Conservation (phyloP, 2,329 filamentous ascomycete species). For the Aspergillus sp. region DNA sequence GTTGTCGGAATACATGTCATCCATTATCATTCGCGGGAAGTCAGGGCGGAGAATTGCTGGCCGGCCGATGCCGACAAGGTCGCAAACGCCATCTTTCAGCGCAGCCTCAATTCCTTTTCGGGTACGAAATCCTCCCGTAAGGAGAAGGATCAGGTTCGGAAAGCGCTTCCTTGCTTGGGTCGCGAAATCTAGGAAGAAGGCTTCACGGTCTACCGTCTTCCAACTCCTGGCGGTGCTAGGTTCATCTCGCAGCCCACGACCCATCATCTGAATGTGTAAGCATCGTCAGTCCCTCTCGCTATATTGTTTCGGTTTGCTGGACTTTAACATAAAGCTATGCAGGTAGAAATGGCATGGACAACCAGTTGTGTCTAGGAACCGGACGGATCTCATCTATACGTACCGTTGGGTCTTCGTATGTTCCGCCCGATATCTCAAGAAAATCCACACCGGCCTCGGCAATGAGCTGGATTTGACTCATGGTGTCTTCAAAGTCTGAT, state of each 20-base stretch:
- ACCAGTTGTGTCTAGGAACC: neutral
- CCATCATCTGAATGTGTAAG: conserved; percentile 19
- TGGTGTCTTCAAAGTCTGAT: conserved; percentile 39
- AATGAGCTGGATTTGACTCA: conserved; percentile 56
- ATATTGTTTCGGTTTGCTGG: no score
- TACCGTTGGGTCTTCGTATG: conserved; percentile 48
- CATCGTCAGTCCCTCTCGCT: no score
- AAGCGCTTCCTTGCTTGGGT: conserved; percentile 44
- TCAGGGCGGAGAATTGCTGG: conserved; percentile 40
- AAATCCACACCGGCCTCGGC: conserved; percentile 55
- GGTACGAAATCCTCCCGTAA: conserved; percentile 61
- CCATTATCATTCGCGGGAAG: neutral
- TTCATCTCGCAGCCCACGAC: neutral
- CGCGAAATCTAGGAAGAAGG: conserved; percentile 64
- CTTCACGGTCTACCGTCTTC: conserved; percentile 47
- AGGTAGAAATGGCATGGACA: no score
- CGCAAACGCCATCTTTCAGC: conserved; percentile 40
- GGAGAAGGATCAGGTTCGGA: conserved; percentile 45
- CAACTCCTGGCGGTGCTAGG: neutral
- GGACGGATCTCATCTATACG: conserved; percentile 13
- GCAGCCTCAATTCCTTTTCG: conserved; percentile 48
- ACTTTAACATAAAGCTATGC: no score
- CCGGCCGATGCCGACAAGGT: conserved; percentile 46
- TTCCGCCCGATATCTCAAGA: conserved; percentile 64
- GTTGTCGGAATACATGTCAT: neutral